phyloP scores from a whole-genome alignment of 2,329 filamentous ascomycete species.

The Epichloe aotearoae region DNA sequence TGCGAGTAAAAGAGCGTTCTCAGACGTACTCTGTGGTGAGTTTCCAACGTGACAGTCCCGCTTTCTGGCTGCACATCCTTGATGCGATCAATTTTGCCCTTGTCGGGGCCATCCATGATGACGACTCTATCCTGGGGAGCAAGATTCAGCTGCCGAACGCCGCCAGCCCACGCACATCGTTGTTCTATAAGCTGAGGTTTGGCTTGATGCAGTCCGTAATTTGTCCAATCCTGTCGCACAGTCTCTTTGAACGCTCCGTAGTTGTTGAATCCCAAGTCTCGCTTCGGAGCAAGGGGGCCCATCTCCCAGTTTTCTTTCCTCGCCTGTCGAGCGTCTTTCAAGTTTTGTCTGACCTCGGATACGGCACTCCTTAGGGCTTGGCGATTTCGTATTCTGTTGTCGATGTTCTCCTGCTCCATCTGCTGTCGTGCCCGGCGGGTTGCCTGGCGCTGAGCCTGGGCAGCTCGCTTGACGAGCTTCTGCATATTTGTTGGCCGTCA shows the following conservation, averaged over 20 bases:
- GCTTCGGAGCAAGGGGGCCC: conserved; percentile 63
- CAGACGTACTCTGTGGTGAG: conserved; percentile 47
- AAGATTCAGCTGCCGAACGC: conserved; percentile 45
- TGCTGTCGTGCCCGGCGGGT: conserved; percentile 31
- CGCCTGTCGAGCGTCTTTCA: conserved; percentile 30
- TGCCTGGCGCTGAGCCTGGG: conserved; percentile 53
- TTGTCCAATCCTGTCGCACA: conserved; percentile 23
- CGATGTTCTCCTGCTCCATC: conserved; percentile 18
- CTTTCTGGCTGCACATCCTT: conserved; percentile 36
- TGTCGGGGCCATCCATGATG: conserved; percentile 62
- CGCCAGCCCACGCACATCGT: conserved; percentile 43
- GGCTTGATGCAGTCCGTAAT: conserved; percentile 16
- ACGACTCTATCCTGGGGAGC: conserved; percentile 67
- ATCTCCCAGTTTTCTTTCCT: conserved; percentile 66
- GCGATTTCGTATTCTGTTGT: conserved; percentile 18
- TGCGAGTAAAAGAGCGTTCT: neutral
- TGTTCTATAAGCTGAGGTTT: conserved; percentile 24
- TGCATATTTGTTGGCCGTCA: conserved; percentile 40
- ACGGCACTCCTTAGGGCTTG: conserved; percentile 18
- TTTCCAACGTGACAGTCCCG: conserved; percentile 48
- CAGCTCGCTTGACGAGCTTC: conserved; percentile 54
- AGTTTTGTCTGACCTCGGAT: conserved; percentile 20
- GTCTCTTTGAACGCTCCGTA: conserved; percentile 42
- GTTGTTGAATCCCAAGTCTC: conserved; percentile 50
- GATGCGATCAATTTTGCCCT: conserved; percentile 73